Percentiles rank a stretch among this genome's conserved stretches.
These are phyloP conservation scores for Dipteronia dyeriana DNA, from an alignment of 345 rosid species.

Conservation along the genomic window DNA sequence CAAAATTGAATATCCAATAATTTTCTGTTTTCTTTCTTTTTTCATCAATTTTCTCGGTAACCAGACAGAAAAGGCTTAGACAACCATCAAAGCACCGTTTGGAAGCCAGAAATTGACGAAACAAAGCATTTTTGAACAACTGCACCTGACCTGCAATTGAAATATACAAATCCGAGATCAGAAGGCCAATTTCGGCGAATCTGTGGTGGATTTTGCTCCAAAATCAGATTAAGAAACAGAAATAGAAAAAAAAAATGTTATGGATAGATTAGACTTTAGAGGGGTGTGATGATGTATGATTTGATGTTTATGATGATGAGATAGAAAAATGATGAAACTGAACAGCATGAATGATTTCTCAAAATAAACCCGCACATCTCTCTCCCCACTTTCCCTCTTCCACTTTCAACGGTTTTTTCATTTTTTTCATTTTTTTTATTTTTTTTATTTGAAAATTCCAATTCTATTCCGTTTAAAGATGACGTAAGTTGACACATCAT, in stretches of 20 bases:
- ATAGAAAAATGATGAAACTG: neutral
- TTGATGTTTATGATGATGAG: neutral
- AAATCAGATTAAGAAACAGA: neutral
- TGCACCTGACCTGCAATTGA: slow-evolving; percentile 19
- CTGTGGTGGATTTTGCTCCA: neutral
- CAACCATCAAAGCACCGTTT: neutral
- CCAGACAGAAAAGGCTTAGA: neutral
- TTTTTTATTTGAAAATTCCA: neutral
- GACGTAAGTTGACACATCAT: too few relatives aligned
- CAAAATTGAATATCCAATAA: neutral
- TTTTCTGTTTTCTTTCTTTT: neutral
- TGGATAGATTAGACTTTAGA: neutral
- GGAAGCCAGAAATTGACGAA: neutral
- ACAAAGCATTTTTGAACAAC: neutral
- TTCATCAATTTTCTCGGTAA: neutral
- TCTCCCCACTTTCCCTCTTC: slow-evolving; percentile 13
- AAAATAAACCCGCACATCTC: slow-evolving; percentile 3
- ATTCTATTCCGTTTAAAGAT: neutral
- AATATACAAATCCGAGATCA: neutral
- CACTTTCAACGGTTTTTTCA: neutral
- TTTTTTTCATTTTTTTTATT: neutral
- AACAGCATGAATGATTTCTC: slow-evolving; percentile 12
- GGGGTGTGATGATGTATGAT: neutral
- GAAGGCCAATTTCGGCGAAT: neutral
- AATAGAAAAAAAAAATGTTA: neutral